Base-by-base conservation (phyloP, 805 yeast species). In the Candida sithepensis region DNA sequence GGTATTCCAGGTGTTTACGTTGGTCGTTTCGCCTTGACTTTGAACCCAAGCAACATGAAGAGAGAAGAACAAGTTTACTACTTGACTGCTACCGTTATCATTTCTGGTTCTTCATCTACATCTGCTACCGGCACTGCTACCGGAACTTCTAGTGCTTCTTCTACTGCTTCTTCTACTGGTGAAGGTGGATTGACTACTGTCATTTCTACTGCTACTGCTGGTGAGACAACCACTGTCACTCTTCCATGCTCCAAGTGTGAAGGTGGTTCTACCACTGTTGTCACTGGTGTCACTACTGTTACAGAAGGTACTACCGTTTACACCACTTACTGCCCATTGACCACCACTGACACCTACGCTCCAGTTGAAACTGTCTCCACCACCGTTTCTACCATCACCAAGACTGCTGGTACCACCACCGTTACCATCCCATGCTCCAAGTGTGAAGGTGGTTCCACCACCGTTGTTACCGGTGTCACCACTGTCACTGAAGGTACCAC, bases 281-380 rank as follows among this genome's bases (percentile, higher is more conserved):
- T 59, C 39, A 66, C 70, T 41, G 57, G 63, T 41, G 54, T 54
- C 42, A 54, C 58, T 33, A 50, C 53, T 19, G 64, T 67, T 41
- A 54, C 55, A 19, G 55, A 54, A 16, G 58, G 44, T 45, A 51
- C 55, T 23, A 54, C 58, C 21, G 58, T 54, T 39, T 51, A 51
- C 55, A 63, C 66, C 45, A 70, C 76, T 41, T 68, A 62, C 63
- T 66, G 71, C 53, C 70, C 72, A 51, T 47, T 55, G 26, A 55
- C 56, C 43, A 44, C 57, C 38, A 46, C 54, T 30, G 55, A 21
- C n/a, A 52, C 57, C 33, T 47, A 41, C 45, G 51, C 51, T 43
- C 56, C 59, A 47, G 53, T 51, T 47, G 48, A 43, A 26, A 44
- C 52, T 7, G 48, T 44, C 30, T 49, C 50, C 26, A 23, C 32